A percentile compares a stretch with the other conserved stretches of the same genome.
These are phyloP conservation scores for Malus hybrid DNA, from an alignment of 331 rosid species.

Conservation along the genomic window DNA sequence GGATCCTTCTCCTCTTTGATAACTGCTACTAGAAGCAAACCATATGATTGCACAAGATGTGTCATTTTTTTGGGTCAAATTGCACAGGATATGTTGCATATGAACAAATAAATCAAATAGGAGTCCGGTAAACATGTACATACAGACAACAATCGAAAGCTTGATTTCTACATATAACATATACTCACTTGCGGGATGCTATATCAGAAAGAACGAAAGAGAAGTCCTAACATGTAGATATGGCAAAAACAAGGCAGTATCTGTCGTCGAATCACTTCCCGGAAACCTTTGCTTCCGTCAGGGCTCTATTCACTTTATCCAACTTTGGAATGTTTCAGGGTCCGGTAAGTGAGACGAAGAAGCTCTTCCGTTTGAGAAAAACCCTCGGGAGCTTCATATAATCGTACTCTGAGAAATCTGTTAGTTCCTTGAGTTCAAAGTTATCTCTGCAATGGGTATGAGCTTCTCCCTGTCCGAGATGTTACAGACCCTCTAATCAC, in stretches of 20 bases:
- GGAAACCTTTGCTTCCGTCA: background rate
- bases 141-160: slow-evolving; percentile 6
- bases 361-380: background rate
- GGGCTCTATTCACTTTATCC: background rate
- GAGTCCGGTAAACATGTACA: background rate
- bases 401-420: background rate
- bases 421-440: slow-evolving; percentile 5
- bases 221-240: background rate
- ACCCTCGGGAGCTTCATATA: background rate
- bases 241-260: background rate
- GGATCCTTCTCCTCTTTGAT: background rate
- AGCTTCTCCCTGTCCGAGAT: slow-evolving; percentile 20
- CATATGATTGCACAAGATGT: background rate
- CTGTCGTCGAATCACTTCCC: background rate
- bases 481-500: slow-evolving; percentile 38
- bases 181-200: background rate
- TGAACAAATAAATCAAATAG: slow-evolving; percentile 13
- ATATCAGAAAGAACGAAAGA: background rate
- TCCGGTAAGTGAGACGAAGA: background rate
- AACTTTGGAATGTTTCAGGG: background rate
- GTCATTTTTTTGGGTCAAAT: background rate
- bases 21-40: background rate
- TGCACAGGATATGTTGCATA: background rate
- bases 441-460: slow-evolving; percentile 18
- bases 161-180: slow-evolving; percentile 1